Evolutionary conservation across 768 basidiomycete genomes (phyloP).

Genomic region (Rossbeevera mucosa): DNA sequence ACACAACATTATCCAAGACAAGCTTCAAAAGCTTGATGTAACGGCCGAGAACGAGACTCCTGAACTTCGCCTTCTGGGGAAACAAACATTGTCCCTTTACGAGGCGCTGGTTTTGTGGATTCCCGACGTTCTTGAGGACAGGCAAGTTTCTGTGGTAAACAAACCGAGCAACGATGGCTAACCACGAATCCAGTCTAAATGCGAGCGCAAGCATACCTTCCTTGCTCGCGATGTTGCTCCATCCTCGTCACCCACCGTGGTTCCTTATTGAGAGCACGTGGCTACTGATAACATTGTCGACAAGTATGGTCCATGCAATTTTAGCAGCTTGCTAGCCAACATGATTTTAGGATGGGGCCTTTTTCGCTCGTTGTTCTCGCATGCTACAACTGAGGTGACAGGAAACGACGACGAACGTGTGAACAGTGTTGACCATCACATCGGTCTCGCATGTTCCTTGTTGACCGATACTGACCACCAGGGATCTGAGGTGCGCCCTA

Average conservation of each 20-base stretch:
- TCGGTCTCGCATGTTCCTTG: constrained; percentile 46
- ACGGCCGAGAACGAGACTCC: constrained; percentile 22
- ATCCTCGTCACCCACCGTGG: constrained; percentile 47
- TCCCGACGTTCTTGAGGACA: constrained; percentile 38
- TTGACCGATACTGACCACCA: constrained; percentile 41
- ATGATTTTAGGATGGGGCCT: constrained; percentile 39
- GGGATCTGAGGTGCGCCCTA: constrained; percentile 38
- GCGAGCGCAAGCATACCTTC: constrained; percentile 37
- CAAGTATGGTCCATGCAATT: constrained; percentile 28
- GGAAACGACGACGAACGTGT: constrained; percentile 16
- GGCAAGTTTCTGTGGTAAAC: constrained; percentile 24
- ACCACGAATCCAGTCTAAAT: constrained; percentile 31
- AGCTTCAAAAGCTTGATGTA: constrained; percentile 35
- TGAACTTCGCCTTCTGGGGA: constrained; percentile 32
- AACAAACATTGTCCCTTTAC: constrained; percentile 43
- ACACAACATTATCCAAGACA: constrained; percentile 38
- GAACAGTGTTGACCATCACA: constrained; percentile 35
- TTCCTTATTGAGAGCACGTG: constrained; percentile 46
- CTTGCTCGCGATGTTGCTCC: constrained; percentile 46
- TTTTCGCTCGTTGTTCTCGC: constrained; percentile 40
- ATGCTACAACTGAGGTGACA: constrained; percentile 24
- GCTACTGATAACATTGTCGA: constrained; percentile 51
- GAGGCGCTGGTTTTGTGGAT: constrained; percentile 51
- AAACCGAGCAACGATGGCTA: background rate
- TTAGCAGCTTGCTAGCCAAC: constrained; percentile 6